Base-by-base conservation (phyloP, 352 stramenopile species). In the Globisporangium canariense region DNA sequence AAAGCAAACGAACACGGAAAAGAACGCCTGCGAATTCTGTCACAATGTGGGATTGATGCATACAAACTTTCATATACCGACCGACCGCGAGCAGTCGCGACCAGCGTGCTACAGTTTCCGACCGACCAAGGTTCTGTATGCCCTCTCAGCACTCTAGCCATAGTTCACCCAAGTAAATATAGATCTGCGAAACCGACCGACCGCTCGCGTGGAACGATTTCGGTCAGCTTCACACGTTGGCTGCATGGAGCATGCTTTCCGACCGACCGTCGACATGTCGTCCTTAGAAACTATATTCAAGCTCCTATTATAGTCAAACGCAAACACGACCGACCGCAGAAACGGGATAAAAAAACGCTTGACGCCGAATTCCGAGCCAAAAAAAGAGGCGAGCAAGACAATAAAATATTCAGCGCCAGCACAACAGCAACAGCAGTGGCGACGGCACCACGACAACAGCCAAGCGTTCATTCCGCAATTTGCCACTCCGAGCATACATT, bases 41-140 rank as follows among this genome's bases (percentile, higher is more conserved):
- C 43, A n/a, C 38, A 2, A 0, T n/a, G 20, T 9, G 14, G 5
- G 16, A 40, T 52, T 9, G 6, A 0, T 5, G 11, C 18, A 62
- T 62, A 62, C 57, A 62, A 62, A 54, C 18, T 54, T 45, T 20
- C 41, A 62, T 41, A 62, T 62, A 1, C 41, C 57, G 28, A 62
- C 57, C 57, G 57, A 62, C 57, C 57, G 41, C 28, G 57, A 62
- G 11, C 18, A 7, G 25, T 3, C 28, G 1, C 45, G 20, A 25
- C 32, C 34, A n/a, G 16, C 28, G 38, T 41, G 55, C 28, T 59
- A 7, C 18, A 30, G 9, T 43, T 18, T 53, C 28, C 57, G 41
- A 54, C 57, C 57, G 57, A 34, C 57, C 41, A 40, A 8, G 16
- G 4, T 13, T 28, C 22, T 25, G 9, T 25, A 1, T 50, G 36